Base-by-base conservation (phyloP, 2,329 filamentous ascomycete genomes). In the Pseudogymnoascus sp. region DNA sequence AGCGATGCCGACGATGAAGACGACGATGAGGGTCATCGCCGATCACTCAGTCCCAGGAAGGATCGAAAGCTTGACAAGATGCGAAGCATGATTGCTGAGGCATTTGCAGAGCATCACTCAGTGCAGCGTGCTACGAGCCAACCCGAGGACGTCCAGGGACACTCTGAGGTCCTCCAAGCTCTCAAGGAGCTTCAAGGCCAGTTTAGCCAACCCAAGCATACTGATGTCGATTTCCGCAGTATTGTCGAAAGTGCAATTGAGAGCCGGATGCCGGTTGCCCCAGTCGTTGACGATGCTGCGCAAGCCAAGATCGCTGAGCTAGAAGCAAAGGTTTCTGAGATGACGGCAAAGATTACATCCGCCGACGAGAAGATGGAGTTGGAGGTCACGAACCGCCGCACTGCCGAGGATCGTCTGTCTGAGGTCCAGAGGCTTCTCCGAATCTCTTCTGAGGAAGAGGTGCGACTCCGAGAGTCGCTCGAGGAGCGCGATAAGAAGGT, bases 1-100 rank as follows among this genome's bases (percentile, higher is more conserved):
- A 97, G 93, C 72, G 95, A 97, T 76, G 93, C 95, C 9, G 93
- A 97, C 73, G 93, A 96, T 67, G 92, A 96, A 31, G 93, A 96
- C 68, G 92, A 96, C 21, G 90, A 83, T 40, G 59, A 40, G 21
- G 77, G 79, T 43, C 78, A 77, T 38, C 81, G 85, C 72, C 87
- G 90, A 61, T 89, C 89, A 5, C 82, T 87, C 68, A 97, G 93
- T 68, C 91, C 92, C 16, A 84, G 85, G 63, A 84, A 88, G 65
- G 91, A 96, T 71, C 87, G 88, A 69, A 91, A 86, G 69, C 75
- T 93, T 69, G 92, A 97, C 64, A 91, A 93, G 73, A 91, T 99
- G 67, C 88, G 88, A 62, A 78, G 80, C 23, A 84, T 85, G 46
- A 82, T 93, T 25, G 77, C 88, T 62, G 93, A 97, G 68, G 91